These are phyloP conservation scores for Penicillium sp. DNA, from an alignment of 2,329 filamentous ascomycete species.

Conservation along the genomic window DNA sequence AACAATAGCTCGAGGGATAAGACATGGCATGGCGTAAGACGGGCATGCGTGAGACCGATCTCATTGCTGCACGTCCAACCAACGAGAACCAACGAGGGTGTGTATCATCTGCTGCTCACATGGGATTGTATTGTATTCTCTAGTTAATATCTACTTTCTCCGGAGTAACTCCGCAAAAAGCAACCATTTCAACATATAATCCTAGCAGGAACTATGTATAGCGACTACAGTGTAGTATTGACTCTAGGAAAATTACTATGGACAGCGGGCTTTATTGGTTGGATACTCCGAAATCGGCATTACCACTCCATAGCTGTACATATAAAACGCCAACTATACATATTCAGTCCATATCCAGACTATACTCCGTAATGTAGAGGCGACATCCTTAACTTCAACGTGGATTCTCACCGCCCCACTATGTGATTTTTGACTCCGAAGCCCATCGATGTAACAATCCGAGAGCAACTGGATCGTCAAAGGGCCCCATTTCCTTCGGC, in stretches of 20 bases:
- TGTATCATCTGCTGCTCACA: too few species aligned
- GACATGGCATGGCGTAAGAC: not conserved
- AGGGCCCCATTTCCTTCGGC: not conserved
- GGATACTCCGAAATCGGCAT: not conserved
- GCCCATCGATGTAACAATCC: not conserved
- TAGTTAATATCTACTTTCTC: not conserved
- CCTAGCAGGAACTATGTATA: too few species aligned
- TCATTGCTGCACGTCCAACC: not conserved
- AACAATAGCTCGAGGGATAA: not conserved
- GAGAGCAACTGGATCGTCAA: not conserved
- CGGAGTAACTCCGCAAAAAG: not conserved
- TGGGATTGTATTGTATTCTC: too few species aligned
- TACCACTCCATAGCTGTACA: not conserved
- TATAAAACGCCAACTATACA: not conserved
- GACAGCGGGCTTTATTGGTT: not conserved
- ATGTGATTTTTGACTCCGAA: constrained; percentile 3
- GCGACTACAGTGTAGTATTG: not conserved
- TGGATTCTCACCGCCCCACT: constrained; percentile 16
- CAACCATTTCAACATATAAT: not conserved
- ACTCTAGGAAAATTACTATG: not conserved
- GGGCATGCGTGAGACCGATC: not conserved
- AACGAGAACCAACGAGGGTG: not conserved
- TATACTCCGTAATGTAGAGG: not conserved
- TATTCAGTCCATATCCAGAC: not conserved
- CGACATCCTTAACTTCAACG: not conserved